Conservation (phyloP, 83 land plant genomes). For the Diphasiastrum complanatum region DNA sequence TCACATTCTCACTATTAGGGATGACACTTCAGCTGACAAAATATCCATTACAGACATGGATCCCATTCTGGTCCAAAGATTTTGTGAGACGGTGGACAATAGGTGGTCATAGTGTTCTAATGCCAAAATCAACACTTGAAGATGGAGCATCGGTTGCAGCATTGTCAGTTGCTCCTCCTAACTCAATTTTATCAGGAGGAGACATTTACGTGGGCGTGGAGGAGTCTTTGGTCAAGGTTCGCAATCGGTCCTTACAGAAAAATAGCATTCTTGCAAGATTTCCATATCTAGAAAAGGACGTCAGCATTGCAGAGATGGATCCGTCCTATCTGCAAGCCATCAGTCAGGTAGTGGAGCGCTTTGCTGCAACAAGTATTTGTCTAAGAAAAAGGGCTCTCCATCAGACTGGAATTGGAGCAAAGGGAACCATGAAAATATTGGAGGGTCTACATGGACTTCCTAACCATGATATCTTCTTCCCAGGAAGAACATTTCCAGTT, state of each 20-base stretch:
- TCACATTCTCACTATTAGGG: no score
- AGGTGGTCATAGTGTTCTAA: constrained; percentile 38
- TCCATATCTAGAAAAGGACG: constrained; percentile 31
- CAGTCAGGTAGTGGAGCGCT: constrained; percentile 41
- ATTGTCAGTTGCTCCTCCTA: constrained; percentile 49
- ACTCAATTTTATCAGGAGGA: no score
- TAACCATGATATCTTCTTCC: constrained; percentile 35
- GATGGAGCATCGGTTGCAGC: constrained; percentile 43
- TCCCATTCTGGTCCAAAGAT: constrained; percentile 38
- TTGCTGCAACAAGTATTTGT: constrained; percentile 45
- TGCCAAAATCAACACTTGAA: constrained; percentile 34
- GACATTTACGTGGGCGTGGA: constrained; percentile 2
- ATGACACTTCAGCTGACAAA: not conserved
- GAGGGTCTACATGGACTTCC: constrained; percentile 32
- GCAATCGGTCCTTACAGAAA: no score
- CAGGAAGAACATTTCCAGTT: constrained; percentile 40
- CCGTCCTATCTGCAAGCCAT: constrained; percentile 38
- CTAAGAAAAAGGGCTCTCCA: constrained; percentile 49
- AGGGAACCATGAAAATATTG: constrained; percentile 36
- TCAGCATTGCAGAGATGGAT: constrained; percentile 48
- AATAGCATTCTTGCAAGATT: constrained; percentile 37
- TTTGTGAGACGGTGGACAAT: constrained; percentile 60
- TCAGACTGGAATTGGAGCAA: constrained; percentile 40
- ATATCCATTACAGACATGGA: not conserved
- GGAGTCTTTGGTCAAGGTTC: constrained; percentile 38